A percentile compares a stretch with the other conserved stretches of the same genome.
Conservation (phyloP, 164 flowering plant species). For the Taxillus chinensis region DNA sequence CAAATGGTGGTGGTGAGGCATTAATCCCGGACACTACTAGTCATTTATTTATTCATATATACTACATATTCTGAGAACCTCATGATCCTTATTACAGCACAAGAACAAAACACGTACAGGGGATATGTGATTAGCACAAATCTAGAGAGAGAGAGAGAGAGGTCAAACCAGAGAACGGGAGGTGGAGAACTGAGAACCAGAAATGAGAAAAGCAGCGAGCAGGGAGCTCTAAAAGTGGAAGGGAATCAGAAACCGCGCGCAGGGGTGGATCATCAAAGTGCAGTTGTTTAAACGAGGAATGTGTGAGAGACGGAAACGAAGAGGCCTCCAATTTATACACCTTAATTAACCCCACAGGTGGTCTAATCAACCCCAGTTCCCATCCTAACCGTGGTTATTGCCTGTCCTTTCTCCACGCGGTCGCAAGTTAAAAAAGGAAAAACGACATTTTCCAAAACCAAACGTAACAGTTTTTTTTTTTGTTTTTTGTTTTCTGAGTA, state of each 20-base stretch:
- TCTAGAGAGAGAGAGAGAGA: slow-evolving; percentile 3
- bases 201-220: not conserved
- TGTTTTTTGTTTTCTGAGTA: too few species aligned
- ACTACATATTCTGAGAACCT: not conserved
- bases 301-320: slow-evolving; percentile 8
- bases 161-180: not conserved
- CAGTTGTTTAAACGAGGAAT: not conserved
- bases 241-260: slow-evolving; percentile 5
- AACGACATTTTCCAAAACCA: slow-evolving; percentile 8
- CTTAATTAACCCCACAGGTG: slow-evolving; percentile 12
- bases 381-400: slow-evolving; percentile 11
- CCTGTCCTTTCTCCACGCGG: slow-evolving; percentile 14
- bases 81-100: not conserved
- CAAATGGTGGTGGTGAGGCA: too few species aligned
- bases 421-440: slow-evolving; percentile 8
- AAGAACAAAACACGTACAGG: not conserved
- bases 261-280: slow-evolving; percentile 20
- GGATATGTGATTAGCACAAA: not conserved
- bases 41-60: too few species aligned
- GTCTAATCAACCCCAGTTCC: not conserved
- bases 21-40: too few species aligned
- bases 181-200: slow-evolving; percentile 8
- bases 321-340: not conserved
- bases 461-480: not conserved
- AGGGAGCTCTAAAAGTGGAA: slow-evolving; percentile 5